A percentile compares a stretch with the other conserved stretches of the same genome.
These are phyloP conservation scores for Thymus quinquecostatus DNA, from an alignment of 257 asterid species.

Conservation along the genomic window DNA sequence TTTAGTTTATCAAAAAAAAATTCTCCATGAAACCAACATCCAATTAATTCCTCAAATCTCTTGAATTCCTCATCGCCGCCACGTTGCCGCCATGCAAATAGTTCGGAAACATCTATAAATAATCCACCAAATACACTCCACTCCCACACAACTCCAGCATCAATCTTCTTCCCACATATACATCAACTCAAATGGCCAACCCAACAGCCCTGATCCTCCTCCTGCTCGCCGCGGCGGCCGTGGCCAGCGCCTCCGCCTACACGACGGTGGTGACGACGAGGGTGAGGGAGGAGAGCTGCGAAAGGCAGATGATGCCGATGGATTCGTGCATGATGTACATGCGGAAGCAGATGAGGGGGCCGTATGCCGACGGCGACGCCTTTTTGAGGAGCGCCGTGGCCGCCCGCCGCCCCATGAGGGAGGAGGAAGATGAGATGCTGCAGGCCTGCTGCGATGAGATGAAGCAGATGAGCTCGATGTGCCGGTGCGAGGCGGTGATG, in stretches of 20 bases:
- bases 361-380: too few relatives aligned
- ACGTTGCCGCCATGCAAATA: constrained; percentile 4
- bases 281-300: neutral
- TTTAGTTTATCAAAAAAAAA: too few relatives aligned
- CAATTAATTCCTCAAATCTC: too few relatives aligned
- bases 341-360: neutral
- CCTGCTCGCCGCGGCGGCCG: neutral
- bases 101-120: neutral
- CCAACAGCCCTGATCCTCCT: neutral
- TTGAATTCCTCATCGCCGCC: neutral
- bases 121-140: neutral
- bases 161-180: neutral
- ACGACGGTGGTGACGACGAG: neutral
- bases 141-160: neutral
- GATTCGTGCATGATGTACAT: neutral
- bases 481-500: neutral
- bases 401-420: neutral
- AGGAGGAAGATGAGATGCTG: neutral
- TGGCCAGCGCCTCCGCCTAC: neutral
- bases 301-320: neutral
- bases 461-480: neutral
- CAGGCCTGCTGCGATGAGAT: neutral
- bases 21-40: neutral
- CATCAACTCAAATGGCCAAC: neutral
- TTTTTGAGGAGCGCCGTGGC: neutral